phyloP scores from a whole-genome alignment of 768 basidiomycete species.

The Lentinula lateritia region DNA sequence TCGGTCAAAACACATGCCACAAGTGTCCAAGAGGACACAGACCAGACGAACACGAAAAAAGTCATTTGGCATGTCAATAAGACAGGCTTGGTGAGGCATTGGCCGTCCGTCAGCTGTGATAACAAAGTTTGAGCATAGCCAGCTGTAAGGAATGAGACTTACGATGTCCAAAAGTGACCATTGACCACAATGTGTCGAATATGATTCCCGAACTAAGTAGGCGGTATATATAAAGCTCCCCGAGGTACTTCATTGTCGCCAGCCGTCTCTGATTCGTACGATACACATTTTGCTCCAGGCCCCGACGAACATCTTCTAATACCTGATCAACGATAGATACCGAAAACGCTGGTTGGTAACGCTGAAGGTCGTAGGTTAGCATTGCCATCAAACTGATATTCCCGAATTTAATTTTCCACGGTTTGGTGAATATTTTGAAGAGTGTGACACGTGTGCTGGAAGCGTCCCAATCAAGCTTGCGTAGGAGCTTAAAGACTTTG shows the following conservation, averaged over 20 bases:
- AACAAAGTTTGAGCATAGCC: slow-evolving; percentile 9
- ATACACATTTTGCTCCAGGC: slow-evolving; percentile 92
- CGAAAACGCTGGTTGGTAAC: slow-evolving; percentile 87
- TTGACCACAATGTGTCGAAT: slow-evolving; percentile 91
- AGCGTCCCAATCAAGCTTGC: slow-evolving; percentile 97
- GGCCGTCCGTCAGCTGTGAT: slow-evolving; percentile 82
- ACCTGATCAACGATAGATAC: slow-evolving; percentile 91
- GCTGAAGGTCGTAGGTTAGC: slow-evolving; percentile 90
- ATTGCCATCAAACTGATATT: slow-evolving; percentile 89
- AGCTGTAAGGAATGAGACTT: slow-evolving; percentile 28
- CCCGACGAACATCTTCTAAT: slow-evolving; percentile 85
- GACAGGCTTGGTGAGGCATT: slow-evolving; percentile 64
- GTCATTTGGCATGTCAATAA: slow-evolving; percentile 90
- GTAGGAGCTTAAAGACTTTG: slow-evolving; percentile 87
- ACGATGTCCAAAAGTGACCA: slow-evolving; percentile 97
- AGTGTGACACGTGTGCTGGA: slow-evolving; percentile 52
- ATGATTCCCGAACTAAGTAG: slow-evolving; percentile 83
- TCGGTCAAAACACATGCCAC: slow-evolving; percentile 96
- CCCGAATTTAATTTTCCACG: slow-evolving; percentile 94
- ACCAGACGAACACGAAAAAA: slow-evolving; percentile 92
- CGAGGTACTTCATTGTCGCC: slow-evolving; percentile 90
- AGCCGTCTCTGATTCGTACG: slow-evolving; percentile 91
- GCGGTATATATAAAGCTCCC: slow-evolving; percentile 96
- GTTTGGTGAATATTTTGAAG: slow-evolving; percentile 91
- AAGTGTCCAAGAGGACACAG: slow-evolving; percentile 90